A percentile compares a stretch with the other conserved stretches of the same genome.
Evolutionary conservation across 352 stramenopile genomes (phyloP).

Genomic region (Pythium biforme): DNA sequence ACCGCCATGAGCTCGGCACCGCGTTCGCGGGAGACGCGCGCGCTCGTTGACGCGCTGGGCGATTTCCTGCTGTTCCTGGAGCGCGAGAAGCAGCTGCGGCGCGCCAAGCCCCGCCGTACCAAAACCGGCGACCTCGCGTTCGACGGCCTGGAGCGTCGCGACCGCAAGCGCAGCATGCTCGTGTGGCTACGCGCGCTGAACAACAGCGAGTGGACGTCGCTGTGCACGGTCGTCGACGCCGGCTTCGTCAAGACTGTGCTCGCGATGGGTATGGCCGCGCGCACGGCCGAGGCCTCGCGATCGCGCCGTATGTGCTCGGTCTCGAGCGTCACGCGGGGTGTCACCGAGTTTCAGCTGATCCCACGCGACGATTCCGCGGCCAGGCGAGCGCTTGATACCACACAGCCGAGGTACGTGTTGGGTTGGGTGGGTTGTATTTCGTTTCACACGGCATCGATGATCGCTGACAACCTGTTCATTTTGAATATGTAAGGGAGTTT

Average conservation of each 20-base stretch:
- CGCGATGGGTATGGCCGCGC: constrained; percentile 51
- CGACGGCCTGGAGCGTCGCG: constrained; percentile 13
- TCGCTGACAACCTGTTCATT: no score
- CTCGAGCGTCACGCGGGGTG: neutral
- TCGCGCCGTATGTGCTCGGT: constrained; percentile 11
- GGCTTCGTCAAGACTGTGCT: constrained; percentile 81
- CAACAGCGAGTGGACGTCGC: constrained; percentile 48
- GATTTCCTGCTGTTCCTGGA: constrained; percentile 53
- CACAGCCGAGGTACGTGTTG: constrained; percentile 5
- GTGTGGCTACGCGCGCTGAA: constrained; percentile 50
- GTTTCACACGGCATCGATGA: no score
- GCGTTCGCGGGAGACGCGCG: constrained; percentile 7
- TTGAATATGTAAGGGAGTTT: constrained; percentile 18
- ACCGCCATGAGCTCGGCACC: neutral
- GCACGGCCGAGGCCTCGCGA: constrained; percentile 18
- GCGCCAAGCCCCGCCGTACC: constrained; percentile 1
- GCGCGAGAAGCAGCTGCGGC: constrained; percentile 22
- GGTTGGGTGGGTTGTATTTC: neutral
- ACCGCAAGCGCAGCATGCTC: constrained; percentile 40
- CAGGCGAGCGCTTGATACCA: neutral
- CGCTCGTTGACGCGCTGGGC: constrained; percentile 43
- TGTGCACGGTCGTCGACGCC: constrained; percentile 61
- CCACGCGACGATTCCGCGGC: constrained; percentile 9
- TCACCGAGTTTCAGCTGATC: constrained; percentile 64
- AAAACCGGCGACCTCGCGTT: constrained; percentile 2